Evolutionary conservation across 2,329 filamentous ascomycete genomes (phyloP), one percentile per base, ranked within the genome.

Genomic region (Exophiala phaeomuriformis): DNA sequence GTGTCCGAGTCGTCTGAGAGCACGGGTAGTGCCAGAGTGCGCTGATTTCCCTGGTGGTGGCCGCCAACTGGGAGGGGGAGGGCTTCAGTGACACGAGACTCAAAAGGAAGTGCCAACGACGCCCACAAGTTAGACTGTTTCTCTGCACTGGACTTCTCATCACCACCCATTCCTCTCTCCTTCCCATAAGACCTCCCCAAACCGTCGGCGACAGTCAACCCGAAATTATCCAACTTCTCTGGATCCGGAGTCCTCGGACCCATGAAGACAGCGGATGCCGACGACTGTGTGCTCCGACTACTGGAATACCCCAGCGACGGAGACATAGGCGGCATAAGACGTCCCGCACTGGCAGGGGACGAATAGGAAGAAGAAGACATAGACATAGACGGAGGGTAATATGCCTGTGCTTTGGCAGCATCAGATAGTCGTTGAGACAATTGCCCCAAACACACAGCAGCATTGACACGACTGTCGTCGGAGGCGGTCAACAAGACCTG

Each of bases 361-460:
- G 19, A 19, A 19, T 19, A 19, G 19, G 19, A 19, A 19, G 19
- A 19, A 19, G 19, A 19, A 50, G 12, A 50, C 51, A n/a, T 48
- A 52, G 6, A 9, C 35, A 37, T 41, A 7, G 19, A 47, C n/a
- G 39, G 44, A 27, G 57, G 52, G 45, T 57, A 54, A 41, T 47
- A 49, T n/a, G 56, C 47, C 35, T 57, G 47, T 19, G 54, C 59
- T 46, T 55, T 59, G 9, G 36, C 43, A 5, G 44, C 43, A n/a
- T 54, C 49, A 10, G 63, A 58, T 12, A 69, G 55, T 12, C 68
- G 60, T 52, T 70, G 66, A 33, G 68, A 66, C 12, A 71, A 53
- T 45, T 68, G 63, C 19, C 65, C 64, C n/a, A 73, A 58, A 39
- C 68, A 65, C 7, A 68, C 58, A 4, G 71, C 57, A 3, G 69